Percentiles rank a stretch among this genome's conserved stretches.
These are phyloP conservation scores for Candida germanica DNA, from an alignment of 805 yeast species.

Conservation along the genomic window DNA sequence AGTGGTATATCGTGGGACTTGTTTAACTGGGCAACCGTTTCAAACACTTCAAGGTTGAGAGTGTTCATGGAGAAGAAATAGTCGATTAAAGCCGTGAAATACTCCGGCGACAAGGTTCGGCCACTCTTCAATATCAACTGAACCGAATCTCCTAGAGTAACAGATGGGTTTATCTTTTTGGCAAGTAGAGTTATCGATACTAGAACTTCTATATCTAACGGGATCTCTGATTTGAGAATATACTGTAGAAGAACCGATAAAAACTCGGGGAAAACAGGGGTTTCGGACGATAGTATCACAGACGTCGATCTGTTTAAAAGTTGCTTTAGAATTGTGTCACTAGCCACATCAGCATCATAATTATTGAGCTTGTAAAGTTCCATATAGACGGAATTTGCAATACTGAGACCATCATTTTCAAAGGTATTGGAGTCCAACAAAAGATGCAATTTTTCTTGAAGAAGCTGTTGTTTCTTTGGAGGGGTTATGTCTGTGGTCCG, in stretches of 20 bases:
- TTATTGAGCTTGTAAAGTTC: conserved; percentile 13
- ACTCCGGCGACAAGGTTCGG: conserved; percentile 6
- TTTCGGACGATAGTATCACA: conserved; percentile 1
- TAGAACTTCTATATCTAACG: conserved; percentile 18
- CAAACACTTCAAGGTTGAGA: conserved; percentile 7
- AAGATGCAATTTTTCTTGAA: conserved; percentile 4
- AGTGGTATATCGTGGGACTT: conserved; percentile 10
- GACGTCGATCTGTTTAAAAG: conserved; percentile 6
- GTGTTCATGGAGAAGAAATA: conserved; percentile 1
- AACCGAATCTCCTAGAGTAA: conserved; percentile 4
- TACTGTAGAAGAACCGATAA: conserved; percentile 22
- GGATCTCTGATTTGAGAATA: conserved; percentile 14
- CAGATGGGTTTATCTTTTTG: conserved; percentile 9
- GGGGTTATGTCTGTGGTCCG: conserved; percentile 8
- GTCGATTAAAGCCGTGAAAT: conserved; percentile 7
- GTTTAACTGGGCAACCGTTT: conserved; percentile 4
- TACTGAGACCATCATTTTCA: neutral
- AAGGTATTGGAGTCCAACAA: conserved; percentile 7
- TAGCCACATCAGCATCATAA: neutral
- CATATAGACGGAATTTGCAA: conserved; percentile 9
- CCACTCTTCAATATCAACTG: conserved; percentile 9
- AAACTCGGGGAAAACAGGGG: conserved; percentile 22
- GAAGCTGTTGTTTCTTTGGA: neutral
- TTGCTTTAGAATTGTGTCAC: neutral
- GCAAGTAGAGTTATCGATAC: conserved; percentile 29